Evolutionary conservation across 371 early-diverging fungal genomes (phyloP).

Genomic region (Mucor velutinosus): DNA sequence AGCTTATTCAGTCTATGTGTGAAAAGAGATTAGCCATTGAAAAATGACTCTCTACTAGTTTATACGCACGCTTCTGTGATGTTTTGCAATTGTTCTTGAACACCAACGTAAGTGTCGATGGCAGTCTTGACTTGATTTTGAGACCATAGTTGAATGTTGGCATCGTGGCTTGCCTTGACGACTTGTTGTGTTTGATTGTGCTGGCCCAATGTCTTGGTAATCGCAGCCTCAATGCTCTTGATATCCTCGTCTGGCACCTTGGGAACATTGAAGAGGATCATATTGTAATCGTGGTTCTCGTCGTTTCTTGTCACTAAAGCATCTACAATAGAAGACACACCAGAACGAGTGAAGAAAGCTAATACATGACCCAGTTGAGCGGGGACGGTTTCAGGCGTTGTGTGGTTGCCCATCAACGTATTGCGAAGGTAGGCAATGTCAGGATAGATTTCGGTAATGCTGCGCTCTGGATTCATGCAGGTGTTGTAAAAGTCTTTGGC

Average conservation of each 20-base stretch:
- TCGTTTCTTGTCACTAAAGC: not conserved
- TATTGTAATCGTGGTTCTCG: not conserved
- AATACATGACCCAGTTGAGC: not conserved
- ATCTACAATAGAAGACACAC: not conserved
- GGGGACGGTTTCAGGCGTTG: not conserved
- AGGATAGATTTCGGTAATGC: conserved; percentile 45
- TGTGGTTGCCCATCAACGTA: not conserved
- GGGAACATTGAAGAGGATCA: not conserved
- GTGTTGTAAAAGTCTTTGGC: conserved; percentile 47
- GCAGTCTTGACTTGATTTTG: not conserved
- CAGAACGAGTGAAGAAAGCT: not conserved
- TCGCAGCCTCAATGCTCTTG: not conserved
- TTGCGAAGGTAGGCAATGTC: conserved; percentile 9
- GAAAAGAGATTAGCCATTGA: not conserved
- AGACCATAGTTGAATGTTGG: not conserved
- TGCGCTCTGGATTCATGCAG: conserved; percentile 41
- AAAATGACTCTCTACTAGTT: not conserved
- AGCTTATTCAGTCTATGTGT: not conserved
- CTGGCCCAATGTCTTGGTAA: not conserved
- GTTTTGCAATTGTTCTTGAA: not conserved
- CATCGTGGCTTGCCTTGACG: not conserved
- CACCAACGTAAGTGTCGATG: not conserved
- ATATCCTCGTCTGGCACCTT: not conserved
- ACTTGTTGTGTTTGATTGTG: not conserved
- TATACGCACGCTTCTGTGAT: not conserved